phyloP scores from a whole-genome alignment of 768 basidiomycete genomes.

The Suillus plorans region DNA sequence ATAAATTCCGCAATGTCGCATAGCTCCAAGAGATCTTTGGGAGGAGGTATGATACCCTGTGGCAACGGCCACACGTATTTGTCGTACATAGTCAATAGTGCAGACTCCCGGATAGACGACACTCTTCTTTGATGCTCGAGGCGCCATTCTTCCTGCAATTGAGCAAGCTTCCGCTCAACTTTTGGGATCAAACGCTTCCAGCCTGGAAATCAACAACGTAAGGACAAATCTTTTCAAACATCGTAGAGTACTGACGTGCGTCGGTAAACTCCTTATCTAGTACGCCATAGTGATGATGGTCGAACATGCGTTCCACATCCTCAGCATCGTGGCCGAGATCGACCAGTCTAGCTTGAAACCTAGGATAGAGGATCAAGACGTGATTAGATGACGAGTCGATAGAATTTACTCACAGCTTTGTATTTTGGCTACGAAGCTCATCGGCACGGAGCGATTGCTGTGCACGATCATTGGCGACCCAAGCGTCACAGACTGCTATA shows the following conservation, averaged over 20 bases:
- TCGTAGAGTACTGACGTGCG: background rate
- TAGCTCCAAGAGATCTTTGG: background rate
- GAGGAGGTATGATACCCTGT: background rate
- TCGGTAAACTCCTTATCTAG: constrained; percentile 1
- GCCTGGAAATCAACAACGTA: background rate
- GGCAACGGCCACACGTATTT: background rate
- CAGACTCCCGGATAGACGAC: background rate
- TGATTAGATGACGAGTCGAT: background rate
- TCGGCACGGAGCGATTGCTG: background rate
- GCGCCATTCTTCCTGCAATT: background rate
- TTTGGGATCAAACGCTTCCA: background rate
- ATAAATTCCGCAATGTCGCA: background rate
- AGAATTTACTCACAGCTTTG: background rate
- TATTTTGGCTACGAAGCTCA: background rate
- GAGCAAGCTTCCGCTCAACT: background rate
- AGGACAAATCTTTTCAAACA: too few relatives aligned
- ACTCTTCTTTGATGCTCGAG: background rate
- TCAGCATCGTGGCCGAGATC: background rate
- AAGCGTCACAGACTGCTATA: background rate
- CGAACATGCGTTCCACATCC: background rate
- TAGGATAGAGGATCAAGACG: background rate
- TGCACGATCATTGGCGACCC: background rate
- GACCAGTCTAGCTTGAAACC: background rate
- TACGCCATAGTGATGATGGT: background rate
- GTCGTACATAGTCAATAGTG: background rate